phyloP scores from a whole-genome alignment of 164 flowering plant genomes.

The Vitis rotundifolia region DNA sequence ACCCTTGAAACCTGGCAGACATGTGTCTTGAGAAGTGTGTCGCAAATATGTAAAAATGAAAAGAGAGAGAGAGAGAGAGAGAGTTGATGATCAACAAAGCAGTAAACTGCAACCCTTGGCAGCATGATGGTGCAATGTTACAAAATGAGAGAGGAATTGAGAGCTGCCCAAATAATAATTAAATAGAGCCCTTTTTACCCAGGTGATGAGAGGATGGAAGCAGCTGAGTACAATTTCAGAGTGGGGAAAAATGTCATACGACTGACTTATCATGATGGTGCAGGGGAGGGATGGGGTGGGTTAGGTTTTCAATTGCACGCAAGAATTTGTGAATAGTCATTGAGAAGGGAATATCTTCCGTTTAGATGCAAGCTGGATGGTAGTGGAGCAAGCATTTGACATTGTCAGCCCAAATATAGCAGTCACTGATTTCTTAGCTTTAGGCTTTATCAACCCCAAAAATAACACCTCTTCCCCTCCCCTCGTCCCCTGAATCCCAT shows the following conservation, averaged over 20 bases:
- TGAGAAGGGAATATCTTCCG: constrained; percentile 19
- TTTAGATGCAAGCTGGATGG: constrained; percentile 24
- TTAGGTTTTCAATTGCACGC: constrained; percentile 19
- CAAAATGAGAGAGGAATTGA: too few relatives aligned
- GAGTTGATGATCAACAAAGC: too few relatives aligned
- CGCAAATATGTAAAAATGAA: too few relatives aligned
- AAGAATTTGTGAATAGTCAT: constrained; percentile 10
- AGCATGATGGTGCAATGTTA: too few relatives aligned
- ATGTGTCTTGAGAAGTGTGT: too few relatives aligned
- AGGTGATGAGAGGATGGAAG: not conserved
- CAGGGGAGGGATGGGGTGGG: constrained; percentile 2
- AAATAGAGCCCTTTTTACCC: not conserved
- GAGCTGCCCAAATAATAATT: too few relatives aligned
- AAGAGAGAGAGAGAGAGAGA: too few relatives aligned
- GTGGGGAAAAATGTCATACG: constrained; percentile 15
- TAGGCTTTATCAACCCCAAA: not conserved
- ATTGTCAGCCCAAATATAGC: constrained; percentile 36
- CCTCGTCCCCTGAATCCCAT: too few relatives aligned
- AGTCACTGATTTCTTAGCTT: constrained; percentile 15
- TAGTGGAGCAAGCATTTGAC: constrained; percentile 34
- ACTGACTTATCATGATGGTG: not conserved
- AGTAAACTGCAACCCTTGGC: too few relatives aligned
- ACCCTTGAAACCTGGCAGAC: too few relatives aligned
- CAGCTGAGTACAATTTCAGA: too few relatives aligned
- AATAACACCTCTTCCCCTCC: not conserved